phyloP scores from a whole-genome alignment of 208 protist species.

The Trypanosoma platydactyli region DNA sequence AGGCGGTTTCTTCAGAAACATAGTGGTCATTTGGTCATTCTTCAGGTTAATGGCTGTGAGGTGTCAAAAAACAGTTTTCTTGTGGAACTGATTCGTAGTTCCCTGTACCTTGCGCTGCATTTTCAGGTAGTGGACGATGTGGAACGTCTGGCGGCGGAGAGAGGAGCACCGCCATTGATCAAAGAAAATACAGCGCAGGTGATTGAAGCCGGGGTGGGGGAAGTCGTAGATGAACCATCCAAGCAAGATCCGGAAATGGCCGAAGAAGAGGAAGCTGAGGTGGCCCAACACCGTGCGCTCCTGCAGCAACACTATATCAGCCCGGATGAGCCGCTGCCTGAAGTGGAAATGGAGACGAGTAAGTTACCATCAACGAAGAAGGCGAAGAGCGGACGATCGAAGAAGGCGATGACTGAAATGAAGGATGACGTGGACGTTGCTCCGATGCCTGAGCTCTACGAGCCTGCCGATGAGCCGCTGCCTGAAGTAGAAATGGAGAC shows the following conservation, averaged over 20 bases:
- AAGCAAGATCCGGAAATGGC: slow-evolving; percentile 9
- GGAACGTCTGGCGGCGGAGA: slow-evolving; percentile 13
- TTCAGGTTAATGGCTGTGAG: slow-evolving; percentile 45
- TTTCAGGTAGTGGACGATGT: slow-evolving; percentile 31
- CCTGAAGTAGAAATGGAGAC: not conserved
- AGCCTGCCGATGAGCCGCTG: not conserved
- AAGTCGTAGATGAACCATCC: not conserved
- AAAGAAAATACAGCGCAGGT: slow-evolving; percentile 6
- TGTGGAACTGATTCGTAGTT: slow-evolving; percentile 26
- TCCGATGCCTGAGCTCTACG: not conserved
- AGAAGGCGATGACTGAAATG: not conserved
- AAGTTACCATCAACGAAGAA: not conserved
- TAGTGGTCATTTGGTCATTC: slow-evolving; percentile 36
- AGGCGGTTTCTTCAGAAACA: slow-evolving; percentile 49
- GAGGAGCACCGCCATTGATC: not conserved
- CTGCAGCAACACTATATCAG: slow-evolving; percentile 20
- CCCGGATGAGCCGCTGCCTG: slow-evolving; percentile 18
- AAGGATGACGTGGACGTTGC: not conserved
- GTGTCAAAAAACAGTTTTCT: slow-evolving; percentile 12
- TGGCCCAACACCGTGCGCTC: slow-evolving; percentile 18
- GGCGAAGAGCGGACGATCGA: slow-evolving; percentile 13
- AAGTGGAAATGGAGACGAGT: not conserved
- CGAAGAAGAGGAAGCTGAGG: slow-evolving; percentile 35
- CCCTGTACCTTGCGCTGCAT: slow-evolving; percentile 32
- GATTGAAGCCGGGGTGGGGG: not conserved